These are phyloP conservation scores for Sesbania bispinosa DNA, from an alignment of 306 rosid genomes.

Conservation along the genomic window DNA sequence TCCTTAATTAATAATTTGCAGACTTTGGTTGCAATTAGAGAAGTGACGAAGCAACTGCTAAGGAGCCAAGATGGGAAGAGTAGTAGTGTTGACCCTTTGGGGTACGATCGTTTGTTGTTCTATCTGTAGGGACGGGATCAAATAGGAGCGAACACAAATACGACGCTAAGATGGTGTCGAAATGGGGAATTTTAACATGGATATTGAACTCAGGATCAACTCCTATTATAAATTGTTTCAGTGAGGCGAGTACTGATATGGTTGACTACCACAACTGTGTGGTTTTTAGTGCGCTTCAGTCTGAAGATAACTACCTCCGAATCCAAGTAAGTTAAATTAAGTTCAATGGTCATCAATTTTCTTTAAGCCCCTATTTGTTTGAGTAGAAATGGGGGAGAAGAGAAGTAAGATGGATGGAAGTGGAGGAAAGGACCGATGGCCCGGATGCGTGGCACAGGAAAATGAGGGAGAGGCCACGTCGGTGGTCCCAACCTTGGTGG, in stretches of 20 bases:
- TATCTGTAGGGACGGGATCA: conserved; percentile 53
- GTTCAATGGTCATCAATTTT: no score
- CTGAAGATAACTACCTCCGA: conserved; percentile 38
- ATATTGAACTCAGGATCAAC: conserved; percentile 28
- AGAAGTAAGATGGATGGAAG: no score
- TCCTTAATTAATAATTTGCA: no score
- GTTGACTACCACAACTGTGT: conserved; percentile 40
- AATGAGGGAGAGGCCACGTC: no score
- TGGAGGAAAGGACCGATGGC: no score
- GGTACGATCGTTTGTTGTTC: conserved; percentile 36
- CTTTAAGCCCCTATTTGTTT: no score
- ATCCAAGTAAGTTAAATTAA: conserved; percentile 41
- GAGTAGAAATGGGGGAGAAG: no score
- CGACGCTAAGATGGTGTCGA: conserved; percentile 34
- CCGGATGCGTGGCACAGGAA: no score
- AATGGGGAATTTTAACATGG: conserved; percentile 47
- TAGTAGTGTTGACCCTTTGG: neutral
- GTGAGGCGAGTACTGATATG: conserved; percentile 38
- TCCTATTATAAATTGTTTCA: conserved; percentile 40
- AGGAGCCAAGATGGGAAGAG: conserved; percentile 29
- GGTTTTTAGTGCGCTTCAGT: conserved; percentile 37
- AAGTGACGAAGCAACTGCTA: conserved; percentile 31
- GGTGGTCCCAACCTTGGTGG: no score
- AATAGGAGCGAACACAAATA: conserved; percentile 29
- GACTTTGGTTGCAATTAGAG: conserved; percentile 52